Evolutionary conservation across 2,329 filamentous ascomycete species (phyloP), one percentile per base, ranked within the genome.

Genomic region (Bipolaris bicolor): DNA sequence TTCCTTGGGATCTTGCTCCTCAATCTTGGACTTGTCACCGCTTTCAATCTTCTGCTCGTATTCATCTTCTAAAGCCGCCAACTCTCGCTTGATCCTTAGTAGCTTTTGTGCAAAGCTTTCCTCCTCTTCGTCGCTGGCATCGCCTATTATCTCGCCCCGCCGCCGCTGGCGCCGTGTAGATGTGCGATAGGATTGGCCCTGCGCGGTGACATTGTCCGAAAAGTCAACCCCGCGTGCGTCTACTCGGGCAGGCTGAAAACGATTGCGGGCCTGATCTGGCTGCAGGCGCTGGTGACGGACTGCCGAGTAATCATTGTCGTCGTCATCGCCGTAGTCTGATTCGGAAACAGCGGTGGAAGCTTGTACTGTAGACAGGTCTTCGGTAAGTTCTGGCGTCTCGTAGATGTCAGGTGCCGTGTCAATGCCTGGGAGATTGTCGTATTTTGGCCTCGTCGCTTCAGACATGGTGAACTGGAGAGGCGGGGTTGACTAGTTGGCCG

Each of bases 321-420:
- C 58, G 15, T 69, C 65, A 43, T 89, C 86, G 45, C 88, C 86
- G 29, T 86, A 84, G 72, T 87, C 83, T 49, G 75, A 76, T 34
- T 72, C 71, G 43, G 76, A 78, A 26, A 75, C 69, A 7, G 73
- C 70, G 22, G 74, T 75, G 18, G 76, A 76, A 45, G 73, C 73
- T 54, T 88, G 90, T 55, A 92, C 81, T 46, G 92, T 97, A 20
- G 92, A 96, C 62, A 87, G 90, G 77, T 96, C 93, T 72, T 97
- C 92, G 55, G 90, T 94, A 65, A 97, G 82, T 54, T 96, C 93
- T 64, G 94, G 93, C 15, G 95, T 98, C 79, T 98, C 94, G 82
- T 97, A 98, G 70, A 97, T 91, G 73, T 98, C 95, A 65, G 93
- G 93, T 26, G 93, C 92, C 52, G 89, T 90, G 79, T 97, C 93